phyloP scores from a whole-genome alignment of 345 rosid species.

The Lumnitzera littorea region DNA sequence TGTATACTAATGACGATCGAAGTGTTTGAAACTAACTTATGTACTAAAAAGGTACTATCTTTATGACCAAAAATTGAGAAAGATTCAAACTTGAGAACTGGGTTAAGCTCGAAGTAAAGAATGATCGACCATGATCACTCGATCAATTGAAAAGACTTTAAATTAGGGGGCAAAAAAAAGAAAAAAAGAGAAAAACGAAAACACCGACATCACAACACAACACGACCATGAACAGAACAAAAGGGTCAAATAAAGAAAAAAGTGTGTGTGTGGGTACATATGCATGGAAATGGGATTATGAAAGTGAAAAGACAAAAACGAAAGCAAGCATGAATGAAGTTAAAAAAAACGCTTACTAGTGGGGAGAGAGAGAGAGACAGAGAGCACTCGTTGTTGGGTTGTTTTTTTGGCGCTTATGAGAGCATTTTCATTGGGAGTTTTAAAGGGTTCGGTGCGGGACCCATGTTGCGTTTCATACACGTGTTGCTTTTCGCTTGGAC shows the following conservation, averaged over 20 bases:
- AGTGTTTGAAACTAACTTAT: too few relatives aligned
- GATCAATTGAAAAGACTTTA: too few relatives aligned
- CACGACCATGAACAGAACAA: not conserved
- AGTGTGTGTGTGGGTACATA: not conserved
- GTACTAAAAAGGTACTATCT: too few relatives aligned
- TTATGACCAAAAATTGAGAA: too few relatives aligned
- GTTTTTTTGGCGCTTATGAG: constrained; percentile 25
- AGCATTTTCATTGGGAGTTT: constrained; percentile 9
- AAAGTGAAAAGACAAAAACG: not conserved
- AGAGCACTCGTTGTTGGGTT: not conserved
- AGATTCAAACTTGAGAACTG: too few relatives aligned
- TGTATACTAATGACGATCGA: too few relatives aligned
- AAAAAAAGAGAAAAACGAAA: too few relatives aligned
- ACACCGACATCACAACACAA: too few relatives aligned
- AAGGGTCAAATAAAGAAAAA: not conserved
- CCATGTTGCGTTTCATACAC: not conserved
- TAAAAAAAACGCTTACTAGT: not conserved
- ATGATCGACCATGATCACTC: too few relatives aligned
- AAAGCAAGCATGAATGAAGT: not conserved
- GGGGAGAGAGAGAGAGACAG: constrained; percentile 7
- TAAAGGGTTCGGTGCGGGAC: constrained; percentile 39
- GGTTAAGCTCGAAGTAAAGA: too few relatives aligned
- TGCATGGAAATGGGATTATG: constrained; percentile 7
- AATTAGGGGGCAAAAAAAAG: too few relatives aligned
- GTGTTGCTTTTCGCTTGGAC: not conserved